Evolutionary conservation across 768 basidiomycete genomes (phyloP), one percentile per base, ranked within the genome.

Genomic region (Naganishia randhawae): DNA sequence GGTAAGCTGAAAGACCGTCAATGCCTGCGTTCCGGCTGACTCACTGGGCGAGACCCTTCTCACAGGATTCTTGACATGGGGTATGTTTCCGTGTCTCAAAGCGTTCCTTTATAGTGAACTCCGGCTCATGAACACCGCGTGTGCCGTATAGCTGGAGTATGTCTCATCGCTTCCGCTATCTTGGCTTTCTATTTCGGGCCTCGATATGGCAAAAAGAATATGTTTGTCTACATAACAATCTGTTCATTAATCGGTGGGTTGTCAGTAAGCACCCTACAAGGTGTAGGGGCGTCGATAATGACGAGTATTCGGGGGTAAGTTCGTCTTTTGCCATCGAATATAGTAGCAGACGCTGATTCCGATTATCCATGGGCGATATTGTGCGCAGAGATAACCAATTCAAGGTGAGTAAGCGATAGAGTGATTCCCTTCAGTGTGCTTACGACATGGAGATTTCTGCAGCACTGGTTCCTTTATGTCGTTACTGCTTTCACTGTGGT

Each of bases 201-300:
- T 55, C 86, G 88, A 76, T 91, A 89, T 76, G 94, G 95, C 57
- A 92, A 89, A 81, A 86, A 87, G 81, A 90, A 86, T 75, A 96
- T 97, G 95, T 80, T 98, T 63, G 78, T 78, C 33, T 77, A 95
- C 79, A 94, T 98, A 71, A 83, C 85, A 48, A 90, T 99, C 51
- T 99, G 96, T 81, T 91, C 89, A 71, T 88, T 97, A 85, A 97
- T 99, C 75, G 96, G 96, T 19, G 96, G 96, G 0, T 69, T 81
- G 54, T 22, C 42, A 50, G 80, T 81, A 33, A 75, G 73, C 73
- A 94, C 95, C 65, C 95, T 94, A 16, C 93, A 92, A 35, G 95
- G 96, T 37, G 84, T 97, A 41, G 93, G 96, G 51, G 83, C 91
- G 50, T 89, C 92, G 25, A 96, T 98, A 73, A 88, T 99, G 31